Conservation (phyloP, 2,329 filamentous ascomycete species). For the Bisporella sp. region DNA sequence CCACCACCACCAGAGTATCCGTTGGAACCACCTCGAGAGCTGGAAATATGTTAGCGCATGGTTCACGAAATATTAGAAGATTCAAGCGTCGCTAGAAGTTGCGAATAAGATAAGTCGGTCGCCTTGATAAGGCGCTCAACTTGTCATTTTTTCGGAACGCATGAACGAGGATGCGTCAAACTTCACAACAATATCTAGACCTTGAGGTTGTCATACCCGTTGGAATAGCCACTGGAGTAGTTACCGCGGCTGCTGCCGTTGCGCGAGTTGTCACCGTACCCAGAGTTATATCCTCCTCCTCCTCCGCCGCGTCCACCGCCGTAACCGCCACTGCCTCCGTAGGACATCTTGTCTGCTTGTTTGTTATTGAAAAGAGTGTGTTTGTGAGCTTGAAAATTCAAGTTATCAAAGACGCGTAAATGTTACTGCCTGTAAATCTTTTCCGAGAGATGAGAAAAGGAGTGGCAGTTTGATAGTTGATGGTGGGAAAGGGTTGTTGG, state of each 20-base stretch:
- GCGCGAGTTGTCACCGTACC: constrained; percentile 49
- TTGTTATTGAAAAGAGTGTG: constrained; percentile 12
- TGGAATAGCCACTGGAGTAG: constrained; percentile 44
- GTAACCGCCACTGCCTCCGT: constrained; percentile 51
- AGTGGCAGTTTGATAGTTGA: constrained; percentile 11
- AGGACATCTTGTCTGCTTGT: constrained; percentile 50
- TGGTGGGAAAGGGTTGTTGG: constrained; percentile 7
- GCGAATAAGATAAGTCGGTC: too few relatives aligned
- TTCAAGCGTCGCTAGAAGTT: too few relatives aligned
- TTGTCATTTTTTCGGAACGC: neutral
- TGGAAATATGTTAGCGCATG: constrained; percentile 30
- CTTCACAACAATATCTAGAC: constrained; percentile 30
- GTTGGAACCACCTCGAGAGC: constrained; percentile 38
- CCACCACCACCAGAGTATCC: constrained; percentile 40
- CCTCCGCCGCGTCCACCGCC: constrained; percentile 44
- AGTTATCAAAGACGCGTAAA: constrained; percentile 4
- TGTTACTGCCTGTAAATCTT: constrained; percentile 9
- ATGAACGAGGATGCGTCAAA: constrained; percentile 18
- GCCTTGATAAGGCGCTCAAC: neutral
- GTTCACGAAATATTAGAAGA: constrained; percentile 3
- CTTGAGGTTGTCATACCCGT: constrained; percentile 36
- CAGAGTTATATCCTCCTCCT: constrained; percentile 39
- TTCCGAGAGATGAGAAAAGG: constrained; percentile 17
- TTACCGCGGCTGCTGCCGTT: constrained; percentile 38
- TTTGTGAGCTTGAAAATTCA: constrained; percentile 3